Percentiles rank a stretch among this genome's conserved stretches.
phyloP scores from a whole-genome alignment of 768 basidiomycete species.

The Hygrocybe coccinea region DNA sequence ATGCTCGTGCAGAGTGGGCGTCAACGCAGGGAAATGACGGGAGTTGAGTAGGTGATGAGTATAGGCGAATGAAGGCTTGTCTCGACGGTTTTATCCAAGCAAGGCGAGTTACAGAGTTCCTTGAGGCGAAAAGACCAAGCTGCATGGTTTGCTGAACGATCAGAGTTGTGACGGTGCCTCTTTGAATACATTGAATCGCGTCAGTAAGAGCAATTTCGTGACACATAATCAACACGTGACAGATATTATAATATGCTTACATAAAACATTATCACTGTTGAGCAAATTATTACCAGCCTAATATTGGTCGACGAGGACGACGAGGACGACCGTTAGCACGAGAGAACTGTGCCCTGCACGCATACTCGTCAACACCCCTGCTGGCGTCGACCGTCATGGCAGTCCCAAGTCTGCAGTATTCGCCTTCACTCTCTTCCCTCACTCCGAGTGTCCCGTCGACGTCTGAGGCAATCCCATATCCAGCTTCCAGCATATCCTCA shows the following conservation, averaged over 20 bases:
- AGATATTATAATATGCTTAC: too few relatives aligned
- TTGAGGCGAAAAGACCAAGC: too few relatives aligned
- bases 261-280: too few relatives aligned
- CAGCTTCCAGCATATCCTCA: not conserved
- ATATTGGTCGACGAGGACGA: not conserved
- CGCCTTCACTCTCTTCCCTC: slow-evolving; percentile 6
- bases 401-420: slow-evolving; percentile 4
- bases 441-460: slow-evolving; percentile 7
- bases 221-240: too few relatives aligned
- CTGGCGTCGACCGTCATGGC: not conserved
- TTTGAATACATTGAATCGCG: too few relatives aligned
- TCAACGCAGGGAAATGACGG: slow-evolving; percentile 74
- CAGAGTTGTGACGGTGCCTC: too few relatives aligned
- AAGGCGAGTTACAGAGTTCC: too few relatives aligned
- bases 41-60: not conserved
- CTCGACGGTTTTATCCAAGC: not conserved
- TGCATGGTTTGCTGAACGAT: too few relatives aligned
- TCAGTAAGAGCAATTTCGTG: too few relatives aligned
- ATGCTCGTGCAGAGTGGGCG: slow-evolving; percentile 69
- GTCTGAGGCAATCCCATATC: not conserved
- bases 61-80: not conserved
- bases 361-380: too few relatives aligned
- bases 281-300: too few relatives aligned
- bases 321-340: not conserved
- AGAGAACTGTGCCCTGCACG: too few relatives aligned